Conservation (phyloP, 1,284 basidiomycete genomes). For the Leccinum cinnamomeum region DNA sequence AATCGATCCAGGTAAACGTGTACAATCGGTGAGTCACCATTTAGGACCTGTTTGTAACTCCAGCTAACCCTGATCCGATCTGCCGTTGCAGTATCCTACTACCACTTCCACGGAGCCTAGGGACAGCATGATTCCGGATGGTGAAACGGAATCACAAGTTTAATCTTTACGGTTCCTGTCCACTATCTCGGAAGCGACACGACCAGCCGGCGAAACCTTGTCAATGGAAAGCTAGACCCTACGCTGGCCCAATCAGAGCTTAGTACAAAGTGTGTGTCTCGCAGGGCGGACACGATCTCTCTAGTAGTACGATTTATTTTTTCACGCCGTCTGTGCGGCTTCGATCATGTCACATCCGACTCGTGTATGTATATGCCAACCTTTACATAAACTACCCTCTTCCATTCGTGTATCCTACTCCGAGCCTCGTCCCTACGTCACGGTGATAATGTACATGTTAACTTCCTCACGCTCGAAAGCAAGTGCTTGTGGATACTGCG, state of each 20-base stretch:
- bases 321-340: background rate
- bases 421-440: background rate
- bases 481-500: background rate
- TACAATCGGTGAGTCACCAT: background rate
- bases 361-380: background rate
- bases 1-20: background rate
- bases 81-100: background rate
- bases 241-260: too few species aligned
- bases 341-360: background rate
- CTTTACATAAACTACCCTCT: background rate
- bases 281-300: background rate
- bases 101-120: background rate
- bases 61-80: background rate
- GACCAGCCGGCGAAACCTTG: background rate
- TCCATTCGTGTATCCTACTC: background rate
- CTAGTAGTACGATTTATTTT: background rate
- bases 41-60: background rate
- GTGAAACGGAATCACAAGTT: background rate
- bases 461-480: background rate
- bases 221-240: background rate
- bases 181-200: background rate
- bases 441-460: background rate
- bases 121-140: background rate
- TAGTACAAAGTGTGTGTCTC: background rate
- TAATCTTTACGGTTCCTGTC: background rate